Base-by-base conservation (phyloP, 2,329 filamentous ascomycete genomes). In the Cytospora piceae region DNA sequence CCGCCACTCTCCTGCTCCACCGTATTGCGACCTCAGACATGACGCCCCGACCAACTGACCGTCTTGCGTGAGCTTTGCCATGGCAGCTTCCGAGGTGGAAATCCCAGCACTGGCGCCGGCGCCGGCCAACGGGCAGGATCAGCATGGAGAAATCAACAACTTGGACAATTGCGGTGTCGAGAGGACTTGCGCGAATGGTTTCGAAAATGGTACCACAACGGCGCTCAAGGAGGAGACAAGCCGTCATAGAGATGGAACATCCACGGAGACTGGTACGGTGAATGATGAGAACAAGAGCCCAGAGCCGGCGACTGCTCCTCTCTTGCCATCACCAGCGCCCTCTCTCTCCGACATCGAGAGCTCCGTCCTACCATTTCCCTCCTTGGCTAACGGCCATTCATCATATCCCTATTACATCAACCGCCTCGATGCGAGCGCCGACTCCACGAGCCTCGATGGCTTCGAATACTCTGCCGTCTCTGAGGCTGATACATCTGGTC, bases 391-490 rank as follows among this genome's bases (percentile, higher is more conserved):
- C 6, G 57, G 58, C 24, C 37, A 42, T 8, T 39, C 42, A 15
- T 52, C 32, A 11, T 49, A 55, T 29, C 54, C 46, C 12, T 51
- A 56, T 20, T 42, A 31, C 37, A 42, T 22, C 15, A 24, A 24
- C 2, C 17, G 53, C 8, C 53, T 56, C n/a, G 37, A 46, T 14
- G 17, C 34, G 7, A 29, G 20, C 42, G 17, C 34, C 6, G 58
- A 56, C n/a, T n/a, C 49, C 39, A 29, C 42, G 14, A 34, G 57
- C 11, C 49, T 64, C 49, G 61, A 66, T 24, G 56, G 64, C 57
- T 32, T 68, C 17, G 15, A 56, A 22, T 66, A 63, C 7, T 68
- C 63, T 22, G 66, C 66, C 39, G 66, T 68, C 22, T 68, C 66
- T 32, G 66, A 68, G 39, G 56, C 66, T n/a, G 66, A 68, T 24